These are phyloP conservation scores for Gracilaria gracilis DNA, from an alignment of 23 red algal species.

Conservation along the genomic window DNA sequence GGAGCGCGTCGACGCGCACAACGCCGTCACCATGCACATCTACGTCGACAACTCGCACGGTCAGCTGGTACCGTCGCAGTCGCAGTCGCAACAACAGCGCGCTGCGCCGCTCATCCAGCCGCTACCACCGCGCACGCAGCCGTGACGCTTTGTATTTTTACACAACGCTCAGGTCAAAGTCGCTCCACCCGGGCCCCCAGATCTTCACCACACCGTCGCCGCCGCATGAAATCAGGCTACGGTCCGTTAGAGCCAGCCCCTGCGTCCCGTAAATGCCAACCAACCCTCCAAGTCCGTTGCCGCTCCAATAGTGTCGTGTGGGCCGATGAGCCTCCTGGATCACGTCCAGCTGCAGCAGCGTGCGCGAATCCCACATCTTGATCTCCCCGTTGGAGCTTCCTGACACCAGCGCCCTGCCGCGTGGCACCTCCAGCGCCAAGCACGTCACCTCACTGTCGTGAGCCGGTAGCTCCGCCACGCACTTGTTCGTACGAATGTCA, in stretches of 20 bases:
- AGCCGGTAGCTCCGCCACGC: slow-evolving; percentile 79
- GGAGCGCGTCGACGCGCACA: neutral
- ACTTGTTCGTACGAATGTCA: slow-evolving; percentile 73
- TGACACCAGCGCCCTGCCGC: slow-evolving; percentile 78
- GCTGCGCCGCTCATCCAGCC: slow-evolving; percentile 22
- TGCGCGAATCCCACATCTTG: slow-evolving; percentile 87
- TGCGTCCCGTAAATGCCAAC: slow-evolving; percentile 75
- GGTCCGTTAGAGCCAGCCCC: slow-evolving; percentile 72
- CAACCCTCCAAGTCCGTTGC: slow-evolving; percentile 76
- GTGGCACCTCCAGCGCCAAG: slow-evolving; percentile 69
- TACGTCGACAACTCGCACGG: slow-evolving; percentile 40
- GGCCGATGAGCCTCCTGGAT: slow-evolving; percentile 72
- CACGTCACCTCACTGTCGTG: slow-evolving; percentile 86
- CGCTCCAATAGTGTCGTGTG: slow-evolving; percentile 80
- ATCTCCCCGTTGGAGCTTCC: slow-evolving; percentile 77
- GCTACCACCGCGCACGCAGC: neutral
- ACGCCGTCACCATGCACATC: slow-evolving; percentile 29
- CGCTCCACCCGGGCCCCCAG: slow-evolving; percentile 84
- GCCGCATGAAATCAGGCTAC: slow-evolving; percentile 75
- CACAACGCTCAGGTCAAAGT: slow-evolving; percentile 65
- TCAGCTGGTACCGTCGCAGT: slow-evolving; percentile 10
- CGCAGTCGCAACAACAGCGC: neutral
- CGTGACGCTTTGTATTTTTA: neutral
- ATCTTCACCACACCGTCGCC: slow-evolving; percentile 85
- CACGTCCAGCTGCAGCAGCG: slow-evolving; percentile 73